Base-by-base conservation (phyloP, 371 early-diverging fungal species). In the Rhizomucor miehei region DNA sequence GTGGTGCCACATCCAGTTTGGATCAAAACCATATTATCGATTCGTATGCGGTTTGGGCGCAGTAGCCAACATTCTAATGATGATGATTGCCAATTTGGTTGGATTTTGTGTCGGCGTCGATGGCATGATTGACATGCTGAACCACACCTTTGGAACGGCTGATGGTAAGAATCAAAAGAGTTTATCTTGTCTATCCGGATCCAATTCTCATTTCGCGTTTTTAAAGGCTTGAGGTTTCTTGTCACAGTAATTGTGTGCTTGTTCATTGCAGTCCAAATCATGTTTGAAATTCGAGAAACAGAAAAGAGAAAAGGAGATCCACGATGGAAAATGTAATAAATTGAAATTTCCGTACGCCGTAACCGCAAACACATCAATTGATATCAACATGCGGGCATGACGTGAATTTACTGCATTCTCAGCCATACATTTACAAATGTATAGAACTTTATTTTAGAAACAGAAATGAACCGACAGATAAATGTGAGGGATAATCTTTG, bases 61-160 rank as follows among this genome's bases (percentile, higher is more conserved):
- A 6, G 89, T 88, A 3, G 60, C 79, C 16, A 98, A 97, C 67
- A 91, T 97, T n/a, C 54, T 90, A 16, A 71, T 89, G 68, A 95
- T 97, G 95, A 92, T 94, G 86, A 76, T 84, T 52, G 97, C 93
- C 8, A 98, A 98, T 64, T 63, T 98, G 41, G 93, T 98, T 19
- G 98, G 98, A 1, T 98, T 97, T 67, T 86, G 86, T 40, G 85
- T 93, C 17, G 95, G 95, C 2, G 65, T 90, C 13, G 95, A 90
- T 48, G 94, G 97, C 3, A 80, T 90, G 56, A 73, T 79, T 48
- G 75, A 73, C 23, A 87, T 91, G 86, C 52, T 87, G 8, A 48
- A 37, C 12, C 57, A 67, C 6, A 73, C 80, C 13, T 75, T 81
- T 57, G 66, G 64, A 12, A 78, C 78, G 2, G 23, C 52, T 3